Conservation (phyloP, 805 yeast genomes). For the Metschnikowia baotianmanensis region DNA sequence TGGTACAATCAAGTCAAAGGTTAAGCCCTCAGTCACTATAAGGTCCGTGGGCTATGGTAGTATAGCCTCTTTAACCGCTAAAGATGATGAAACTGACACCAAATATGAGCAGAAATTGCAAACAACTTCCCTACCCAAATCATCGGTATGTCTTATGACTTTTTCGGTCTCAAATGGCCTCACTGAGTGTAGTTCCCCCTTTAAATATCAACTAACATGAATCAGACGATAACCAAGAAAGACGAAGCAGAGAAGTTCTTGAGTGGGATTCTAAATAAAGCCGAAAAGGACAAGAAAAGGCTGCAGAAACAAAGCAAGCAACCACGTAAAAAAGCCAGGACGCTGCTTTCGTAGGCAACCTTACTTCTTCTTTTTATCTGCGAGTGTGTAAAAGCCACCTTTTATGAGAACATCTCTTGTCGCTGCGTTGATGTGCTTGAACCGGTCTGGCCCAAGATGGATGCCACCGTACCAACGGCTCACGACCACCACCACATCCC, state of each 20-base stretch:
- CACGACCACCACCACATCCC: constrained; percentile 84
- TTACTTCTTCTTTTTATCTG: constrained; percentile 12
- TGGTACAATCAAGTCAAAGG: constrained; percentile 24
- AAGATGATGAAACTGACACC: constrained; percentile 5
- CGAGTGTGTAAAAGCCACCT: constrained; percentile 47
- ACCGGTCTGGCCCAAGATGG: constrained; percentile 89
- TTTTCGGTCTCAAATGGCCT: background rate
- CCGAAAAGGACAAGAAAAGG: constrained; percentile 12
- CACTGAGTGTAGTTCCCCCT: background rate
- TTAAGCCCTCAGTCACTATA: constrained; percentile 22
- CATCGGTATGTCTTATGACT: constrained; percentile 1
- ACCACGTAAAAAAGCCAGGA: constrained; percentile 9
- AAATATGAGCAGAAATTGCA: background rate
- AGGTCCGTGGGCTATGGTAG: constrained; percentile 42
- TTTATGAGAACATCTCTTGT: constrained; percentile 79
- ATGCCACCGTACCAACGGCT: constrained; percentile 93
- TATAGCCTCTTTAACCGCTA: constrained; percentile 21
- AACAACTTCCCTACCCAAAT: background rate
- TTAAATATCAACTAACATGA: background rate
- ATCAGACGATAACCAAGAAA: background rate
- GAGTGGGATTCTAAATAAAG: constrained; percentile 12
- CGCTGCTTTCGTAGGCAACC: constrained; percentile 4
- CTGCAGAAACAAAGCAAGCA: constrained; percentile 4
- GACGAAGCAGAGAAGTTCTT: constrained; percentile 17
- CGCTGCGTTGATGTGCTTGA: constrained; percentile 86